A percentile compares a stretch with the other conserved stretches of the same genome.
phyloP scores from a whole-genome alignment of 768 basidiomycete genomes.

The Panaeolus papilionaceus region DNA sequence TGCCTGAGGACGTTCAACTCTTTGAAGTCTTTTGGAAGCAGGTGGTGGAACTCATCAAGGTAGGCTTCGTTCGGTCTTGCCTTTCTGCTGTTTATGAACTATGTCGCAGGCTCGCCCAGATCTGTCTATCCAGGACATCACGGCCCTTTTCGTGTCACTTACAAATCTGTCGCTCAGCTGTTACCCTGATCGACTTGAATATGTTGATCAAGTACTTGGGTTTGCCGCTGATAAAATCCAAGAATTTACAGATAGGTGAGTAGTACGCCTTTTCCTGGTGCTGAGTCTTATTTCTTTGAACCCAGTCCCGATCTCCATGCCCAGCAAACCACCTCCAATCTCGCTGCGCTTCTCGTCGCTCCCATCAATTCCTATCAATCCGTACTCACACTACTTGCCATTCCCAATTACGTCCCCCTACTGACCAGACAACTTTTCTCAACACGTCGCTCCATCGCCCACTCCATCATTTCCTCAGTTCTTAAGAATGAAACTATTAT shows the following conservation, averaged over 20 bases:
- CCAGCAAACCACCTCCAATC: slow-evolving; percentile 85
- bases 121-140: slow-evolving; percentile 96
- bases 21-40: slow-evolving; percentile 99
- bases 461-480: slow-evolving; percentile 92
- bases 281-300: slow-evolving; percentile 14
- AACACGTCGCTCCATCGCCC: slow-evolving; percentile 90
- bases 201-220: slow-evolving; percentile 93
- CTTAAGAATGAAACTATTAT: slow-evolving; percentile 97
- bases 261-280: slow-evolving; percentile 3
- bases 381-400: slow-evolving; percentile 94
- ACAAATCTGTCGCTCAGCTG: slow-evolving; percentile 96
- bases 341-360: slow-evolving; percentile 90
- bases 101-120: slow-evolving; percentile 87
- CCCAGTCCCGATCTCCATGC: slow-evolving; percentile 86
- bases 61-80: slow-evolving; percentile 37
- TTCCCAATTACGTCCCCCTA: slow-evolving; percentile 87
- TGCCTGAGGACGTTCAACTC: slow-evolving; percentile 92
- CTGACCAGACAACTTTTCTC: slow-evolving; percentile 87
- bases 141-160: slow-evolving; percentile 93
- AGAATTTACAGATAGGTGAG: slow-evolving; percentile 82
- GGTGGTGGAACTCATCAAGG: slow-evolving; percentile 97
- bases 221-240: slow-evolving; percentile 89
- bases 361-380: slow-evolving; percentile 98
- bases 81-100: not conserved
- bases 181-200: slow-evolving; percentile 96